Conservation (phyloP, 75 land plant species). For the Pinus tabuliformis region DNA sequence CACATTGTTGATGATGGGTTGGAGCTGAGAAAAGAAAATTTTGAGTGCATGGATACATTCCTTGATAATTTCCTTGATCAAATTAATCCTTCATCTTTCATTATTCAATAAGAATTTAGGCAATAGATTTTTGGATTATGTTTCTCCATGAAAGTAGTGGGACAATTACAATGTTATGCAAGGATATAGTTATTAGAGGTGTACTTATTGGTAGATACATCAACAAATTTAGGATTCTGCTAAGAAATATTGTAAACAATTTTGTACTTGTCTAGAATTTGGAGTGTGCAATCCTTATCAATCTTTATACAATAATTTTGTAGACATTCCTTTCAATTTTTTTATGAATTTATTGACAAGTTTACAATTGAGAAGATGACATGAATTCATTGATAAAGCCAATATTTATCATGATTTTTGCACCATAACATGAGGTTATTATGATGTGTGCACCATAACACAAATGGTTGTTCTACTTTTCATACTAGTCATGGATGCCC, state of each 20-base stretch:
- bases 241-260: background rate
- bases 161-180: background rate
- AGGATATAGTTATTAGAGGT: background rate
- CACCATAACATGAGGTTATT: too few species aligned
- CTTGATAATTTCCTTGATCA: conserved; percentile 95
- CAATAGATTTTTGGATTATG: background rate
- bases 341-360: too few species aligned
- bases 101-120: conserved; percentile 29
- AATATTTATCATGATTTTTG: too few species aligned
- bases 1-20: conserved; percentile 99
- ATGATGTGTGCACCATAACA: too few species aligned
- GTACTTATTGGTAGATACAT: background rate
- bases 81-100: conserved; percentile 88
- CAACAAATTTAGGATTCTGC: background rate
- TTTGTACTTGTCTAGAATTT: background rate
- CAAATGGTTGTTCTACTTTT: too few species aligned
- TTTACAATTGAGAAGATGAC: too few species aligned
- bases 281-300: conserved; percentile 1
- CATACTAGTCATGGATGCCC: too few species aligned
- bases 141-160: background rate
- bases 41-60: conserved; percentile 97
- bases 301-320: background rate
- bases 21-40: conserved; percentile 93
- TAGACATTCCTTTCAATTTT: background rate
- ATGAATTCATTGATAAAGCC: too few species aligned